phyloP scores from a whole-genome alignment of 495 filamentous ascomycete genomes.

The Staphylotrichum tortipilum region DNA sequence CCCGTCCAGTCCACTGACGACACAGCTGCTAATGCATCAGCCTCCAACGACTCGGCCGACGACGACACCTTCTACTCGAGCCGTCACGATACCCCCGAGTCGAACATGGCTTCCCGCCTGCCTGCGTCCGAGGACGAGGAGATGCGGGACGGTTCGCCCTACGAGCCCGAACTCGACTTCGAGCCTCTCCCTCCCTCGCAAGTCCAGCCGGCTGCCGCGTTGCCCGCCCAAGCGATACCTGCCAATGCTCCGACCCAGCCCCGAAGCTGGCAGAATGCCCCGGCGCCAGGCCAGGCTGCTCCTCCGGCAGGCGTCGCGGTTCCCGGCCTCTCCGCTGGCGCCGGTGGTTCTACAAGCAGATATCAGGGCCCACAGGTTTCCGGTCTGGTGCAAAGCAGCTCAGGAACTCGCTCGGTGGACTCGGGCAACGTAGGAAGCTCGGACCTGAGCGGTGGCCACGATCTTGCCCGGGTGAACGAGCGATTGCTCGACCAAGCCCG shows the following conservation, averaged over 20 bases:
- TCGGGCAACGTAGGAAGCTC: constrained; percentile 33
- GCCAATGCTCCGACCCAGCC: neutral
- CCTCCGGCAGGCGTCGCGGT: constrained; percentile 2
- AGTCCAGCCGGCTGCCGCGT: neutral
- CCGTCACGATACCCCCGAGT: constrained; percentile 48
- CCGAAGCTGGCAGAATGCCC: constrained; percentile 1
- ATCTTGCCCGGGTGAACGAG: constrained; percentile 24
- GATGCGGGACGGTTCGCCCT: constrained; percentile 29
- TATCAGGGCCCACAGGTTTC: constrained; percentile 13
- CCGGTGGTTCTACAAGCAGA: constrained; percentile 4
- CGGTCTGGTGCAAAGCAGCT: constrained; percentile 29
- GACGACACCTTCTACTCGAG: constrained; percentile 95
- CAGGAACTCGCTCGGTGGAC: constrained; percentile 33
- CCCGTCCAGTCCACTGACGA: constrained; percentile 44
- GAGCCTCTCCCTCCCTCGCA: constrained; percentile 13
- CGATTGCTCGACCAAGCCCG: constrained; percentile 26
- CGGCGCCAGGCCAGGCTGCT: neutral
- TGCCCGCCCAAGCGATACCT: constrained; percentile 3
- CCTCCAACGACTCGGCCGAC: constrained; percentile 72
- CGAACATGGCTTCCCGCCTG: constrained; percentile 31
- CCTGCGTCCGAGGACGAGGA: constrained; percentile 38
- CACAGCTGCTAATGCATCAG: constrained; percentile 49
- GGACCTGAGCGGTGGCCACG: constrained; percentile 27
- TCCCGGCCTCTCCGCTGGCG: constrained; percentile 12
- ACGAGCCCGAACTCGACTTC: constrained; percentile 24